phyloP scores from a whole-genome alignment of 2,329 filamentous ascomycete species.

The Fusarium ambrosium region DNA sequence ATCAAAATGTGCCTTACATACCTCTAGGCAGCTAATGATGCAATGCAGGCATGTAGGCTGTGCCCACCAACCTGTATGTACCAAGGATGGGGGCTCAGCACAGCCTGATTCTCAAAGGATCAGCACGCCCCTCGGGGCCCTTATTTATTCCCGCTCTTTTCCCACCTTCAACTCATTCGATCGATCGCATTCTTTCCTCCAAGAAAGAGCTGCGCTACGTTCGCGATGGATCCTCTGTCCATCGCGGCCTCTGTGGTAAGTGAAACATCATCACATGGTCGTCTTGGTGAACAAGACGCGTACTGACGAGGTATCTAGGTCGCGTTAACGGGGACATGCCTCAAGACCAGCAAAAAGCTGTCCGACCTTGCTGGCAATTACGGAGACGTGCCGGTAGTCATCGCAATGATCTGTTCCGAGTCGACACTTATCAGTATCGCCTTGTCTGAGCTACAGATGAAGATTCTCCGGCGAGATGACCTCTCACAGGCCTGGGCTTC shows the following conservation, averaged over 20 bases:
- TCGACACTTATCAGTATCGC: conserved; percentile 6
- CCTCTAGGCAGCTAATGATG: neutral
- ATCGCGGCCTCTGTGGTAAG: conserved; percentile 16
- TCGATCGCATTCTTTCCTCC: neutral
- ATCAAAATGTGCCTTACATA: neutral
- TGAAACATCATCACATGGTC: neutral
- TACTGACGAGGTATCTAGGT: neutral
- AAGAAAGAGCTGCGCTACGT: neutral
- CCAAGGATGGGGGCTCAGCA: neutral
- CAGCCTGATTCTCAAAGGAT: neutral
- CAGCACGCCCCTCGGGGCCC: neutral
- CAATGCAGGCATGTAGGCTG: neutral
- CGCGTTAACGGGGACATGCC: conserved; percentile 13
- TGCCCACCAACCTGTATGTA: neutral
- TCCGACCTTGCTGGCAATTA: neutral
- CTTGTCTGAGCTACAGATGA: conserved; percentile 15
- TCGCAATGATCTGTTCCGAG: conserved; percentile 17
- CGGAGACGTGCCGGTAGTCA: neutral
- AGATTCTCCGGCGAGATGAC: conserved; percentile 4
- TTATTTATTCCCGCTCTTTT: neutral
- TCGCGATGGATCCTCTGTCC: conserved; percentile 17
- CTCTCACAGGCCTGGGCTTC: conserved; percentile 7
- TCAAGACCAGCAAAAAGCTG: conserved; percentile 11
- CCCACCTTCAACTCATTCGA: neutral
- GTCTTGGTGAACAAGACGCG: rapidly evolving